Base-by-base conservation (phyloP, 352 stramenopile genomes). In the Globisporangium mamillatum region DNA sequence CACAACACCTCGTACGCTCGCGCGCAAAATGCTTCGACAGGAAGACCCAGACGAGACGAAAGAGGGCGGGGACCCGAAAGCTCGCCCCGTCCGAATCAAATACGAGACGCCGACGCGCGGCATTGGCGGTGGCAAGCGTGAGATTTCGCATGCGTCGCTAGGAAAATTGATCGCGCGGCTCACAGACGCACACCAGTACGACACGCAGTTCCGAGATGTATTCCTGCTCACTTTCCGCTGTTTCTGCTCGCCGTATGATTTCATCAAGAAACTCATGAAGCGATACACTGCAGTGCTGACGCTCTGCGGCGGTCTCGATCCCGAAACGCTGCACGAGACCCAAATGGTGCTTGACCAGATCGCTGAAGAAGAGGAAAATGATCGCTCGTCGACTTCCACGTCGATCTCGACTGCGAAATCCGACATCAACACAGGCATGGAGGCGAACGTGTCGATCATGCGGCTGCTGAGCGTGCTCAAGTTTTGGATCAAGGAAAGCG, bases 231-330 rank as follows among this genome's bases (percentile, higher is more conserved):
- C 86, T 58, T 96, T 83, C 71, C 79, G 82, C 6, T 89, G 83
- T 34, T 94, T 94, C 69, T 94, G 86, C 50, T 87, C 86, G 10
- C 79, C 87, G 1, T 94, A 94, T 58, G 88, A 96, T 54, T 93
- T 96, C 46, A 81, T 96, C 60, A 94, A 94, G 74, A 96, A 96
- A 66, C 76, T 96, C 18, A 77, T 91, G 72, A 96, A 96, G 69
- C 79, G 88, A 9, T 96, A 96, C 70, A 90, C 74, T 3, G 88
- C 86, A 0, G 86, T 94, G 52, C 64, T 91, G 7, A 87, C 78
- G 8, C 59, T 94, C 3, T 90, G 82, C 38, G 74, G 71, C 0
- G 76, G 74, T 0, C 46, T 91, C 7, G 80, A 90, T 61, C 71
- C 74, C 0, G 75, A 86, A 34, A 81, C 76, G 7, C 72, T 92